Conservation (phyloP, 441 rosid species). For the Kokia cookei region DNA sequence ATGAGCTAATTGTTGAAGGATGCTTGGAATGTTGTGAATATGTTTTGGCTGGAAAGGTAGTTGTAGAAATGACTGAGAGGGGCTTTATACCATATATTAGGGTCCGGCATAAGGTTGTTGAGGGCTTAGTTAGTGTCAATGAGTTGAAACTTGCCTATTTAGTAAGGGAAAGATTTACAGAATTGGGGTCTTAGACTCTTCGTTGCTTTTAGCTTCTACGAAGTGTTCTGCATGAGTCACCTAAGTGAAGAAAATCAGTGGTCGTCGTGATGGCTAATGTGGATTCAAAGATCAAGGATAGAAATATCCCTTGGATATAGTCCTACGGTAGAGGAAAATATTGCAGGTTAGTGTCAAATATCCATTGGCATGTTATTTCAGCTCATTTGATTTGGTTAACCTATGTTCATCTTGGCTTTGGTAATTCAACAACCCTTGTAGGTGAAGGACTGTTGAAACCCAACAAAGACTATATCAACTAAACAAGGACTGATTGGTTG, state of each 20-base stretch:
- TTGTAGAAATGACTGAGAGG: slow-evolving; percentile 62
- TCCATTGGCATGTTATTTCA: background rate
- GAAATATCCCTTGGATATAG: background rate
- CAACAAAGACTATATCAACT: background rate
- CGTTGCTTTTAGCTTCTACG: background rate
- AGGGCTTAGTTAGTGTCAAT: slow-evolving; percentile 48
- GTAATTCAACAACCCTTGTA: background rate
- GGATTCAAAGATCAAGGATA: background rate
- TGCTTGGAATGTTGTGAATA: slow-evolving; percentile 60
- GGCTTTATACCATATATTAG: slow-evolving; percentile 78
- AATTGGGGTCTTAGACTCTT: slow-evolving; percentile 40
- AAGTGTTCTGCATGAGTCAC: background rate
- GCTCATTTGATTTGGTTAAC: background rate
- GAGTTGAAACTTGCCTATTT: slow-evolving; percentile 64
- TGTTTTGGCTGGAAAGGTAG: slow-evolving; percentile 73
- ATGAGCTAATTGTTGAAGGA: slow-evolving; percentile 54
- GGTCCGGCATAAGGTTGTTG: slow-evolving; percentile 69
- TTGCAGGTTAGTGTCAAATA: background rate
- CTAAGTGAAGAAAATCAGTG: background rate
- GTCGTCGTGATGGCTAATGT: background rate
- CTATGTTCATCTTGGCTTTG: background rate
- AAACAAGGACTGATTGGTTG: background rate
- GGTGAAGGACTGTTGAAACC: background rate
- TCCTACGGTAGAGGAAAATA: background rate
- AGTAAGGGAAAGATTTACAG: slow-evolving; percentile 67